A percentile compares a stretch with the other conserved stretches of the same genome.
phyloP scores from a whole-genome alignment of 805 yeast species.

The Ogataea trehalophila region DNA sequence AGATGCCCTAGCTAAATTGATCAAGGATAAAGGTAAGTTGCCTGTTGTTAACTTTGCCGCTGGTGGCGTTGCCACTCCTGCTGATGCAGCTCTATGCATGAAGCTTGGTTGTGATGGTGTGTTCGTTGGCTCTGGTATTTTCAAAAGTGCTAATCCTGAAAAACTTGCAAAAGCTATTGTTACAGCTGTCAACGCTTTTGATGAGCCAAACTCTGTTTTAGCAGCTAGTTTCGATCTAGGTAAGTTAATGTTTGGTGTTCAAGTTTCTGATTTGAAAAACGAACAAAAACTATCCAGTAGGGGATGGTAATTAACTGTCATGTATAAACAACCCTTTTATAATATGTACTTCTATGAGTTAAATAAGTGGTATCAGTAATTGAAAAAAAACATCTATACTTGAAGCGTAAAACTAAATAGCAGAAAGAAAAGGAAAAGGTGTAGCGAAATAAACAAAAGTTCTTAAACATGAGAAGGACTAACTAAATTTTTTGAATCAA shows the following conservation, averaged over 20 bases:
- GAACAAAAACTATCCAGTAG: constrained; percentile 44
- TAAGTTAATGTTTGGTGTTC: constrained; percentile 70
- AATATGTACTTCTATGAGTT: not conserved
- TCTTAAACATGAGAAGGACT: no score
- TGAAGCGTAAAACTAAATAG: no score
- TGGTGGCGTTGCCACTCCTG: constrained; percentile 85
- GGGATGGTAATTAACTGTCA: constrained; percentile 42
- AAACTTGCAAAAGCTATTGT: constrained; percentile 75
- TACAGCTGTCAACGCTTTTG: constrained; percentile 67
- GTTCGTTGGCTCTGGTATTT: constrained; percentile 75
- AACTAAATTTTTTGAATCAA: no score
- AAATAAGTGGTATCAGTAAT: not conserved
- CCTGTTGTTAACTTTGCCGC: constrained; percentile 87
- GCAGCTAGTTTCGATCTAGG: constrained; percentile 69
- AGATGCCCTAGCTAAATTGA: constrained; percentile 44
- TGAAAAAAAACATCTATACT: no score
- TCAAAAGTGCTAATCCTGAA: constrained; percentile 69
- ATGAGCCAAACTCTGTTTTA: constrained; percentile 55
- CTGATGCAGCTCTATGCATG: constrained; percentile 84
- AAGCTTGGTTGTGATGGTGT: constrained; percentile 77
- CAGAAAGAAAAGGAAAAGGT: no score
- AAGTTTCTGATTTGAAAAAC: constrained; percentile 46
- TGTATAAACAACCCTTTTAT: no score
- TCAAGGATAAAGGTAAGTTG: constrained; percentile 51
- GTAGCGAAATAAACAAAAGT: no score